Conservation (phyloP, 1,284 basidiomycete species). For the Ustilago crameri region DNA sequence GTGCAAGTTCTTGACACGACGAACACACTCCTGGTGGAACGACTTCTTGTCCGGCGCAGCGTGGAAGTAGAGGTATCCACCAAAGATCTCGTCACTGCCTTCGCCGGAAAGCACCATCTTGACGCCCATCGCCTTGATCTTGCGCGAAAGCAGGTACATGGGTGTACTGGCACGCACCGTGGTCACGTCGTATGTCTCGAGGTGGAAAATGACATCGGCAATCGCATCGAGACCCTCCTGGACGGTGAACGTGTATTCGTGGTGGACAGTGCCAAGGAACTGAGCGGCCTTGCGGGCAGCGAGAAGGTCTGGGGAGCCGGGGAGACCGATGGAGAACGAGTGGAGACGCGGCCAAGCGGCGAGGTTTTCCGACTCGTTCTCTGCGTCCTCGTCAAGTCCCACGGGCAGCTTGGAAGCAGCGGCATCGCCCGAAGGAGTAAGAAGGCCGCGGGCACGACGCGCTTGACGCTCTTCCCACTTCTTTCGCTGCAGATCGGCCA, state of each 20-base stretch:
- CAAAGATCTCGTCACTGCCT: constrained; percentile 96
- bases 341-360: constrained; percentile 96
- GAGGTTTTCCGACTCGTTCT: constrained; percentile 60
- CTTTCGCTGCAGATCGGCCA: constrained; percentile 70
- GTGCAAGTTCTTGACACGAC: constrained; percentile 96
- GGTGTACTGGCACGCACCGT: constrained; percentile 97
- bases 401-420: constrained; percentile 69
- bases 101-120: constrained; percentile 99
- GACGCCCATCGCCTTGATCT: constrained; percentile 99
- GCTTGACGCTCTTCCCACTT: constrained; percentile 72
- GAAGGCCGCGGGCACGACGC: constrained; percentile 49
- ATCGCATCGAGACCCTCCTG: constrained; percentile 98
- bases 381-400: constrained; percentile 65
- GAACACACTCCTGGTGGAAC: constrained; percentile 95
- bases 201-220: constrained; percentile 96
- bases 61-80: constrained; percentile 99
- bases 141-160: constrained; percentile 95
- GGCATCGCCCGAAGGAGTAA: constrained; percentile 61
- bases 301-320: constrained; percentile 92
- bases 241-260: constrained; percentile 98
- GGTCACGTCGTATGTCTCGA: constrained; percentile 99
- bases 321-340: constrained; percentile 96
- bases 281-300: constrained; percentile 94
- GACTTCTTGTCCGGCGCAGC: constrained; percentile 88
- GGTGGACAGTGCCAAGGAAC: constrained; percentile 93